phyloP scores from a whole-genome alignment of 192 early-diverging fungal species.

The Haplosporangium gracile region DNA sequence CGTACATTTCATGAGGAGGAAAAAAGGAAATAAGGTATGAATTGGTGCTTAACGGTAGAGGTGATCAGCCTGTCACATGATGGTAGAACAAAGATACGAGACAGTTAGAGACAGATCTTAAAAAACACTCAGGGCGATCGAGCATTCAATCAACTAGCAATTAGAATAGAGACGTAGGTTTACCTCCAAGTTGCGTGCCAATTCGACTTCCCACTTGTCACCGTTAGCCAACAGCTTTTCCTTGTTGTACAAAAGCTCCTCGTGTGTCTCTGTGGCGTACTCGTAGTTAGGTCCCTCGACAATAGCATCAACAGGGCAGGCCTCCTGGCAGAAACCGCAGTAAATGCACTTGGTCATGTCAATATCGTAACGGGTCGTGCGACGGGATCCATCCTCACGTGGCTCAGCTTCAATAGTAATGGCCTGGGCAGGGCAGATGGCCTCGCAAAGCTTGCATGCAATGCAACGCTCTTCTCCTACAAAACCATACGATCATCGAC shows the following conservation, averaged over 20 bases:
- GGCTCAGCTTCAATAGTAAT: constrained; percentile 99
- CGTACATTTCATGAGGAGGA: constrained; percentile 7
- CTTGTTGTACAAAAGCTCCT: constrained; percentile 99
- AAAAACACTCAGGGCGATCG: too few species aligned
- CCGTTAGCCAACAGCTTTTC: constrained; percentile 96
- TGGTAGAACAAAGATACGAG: neutral
- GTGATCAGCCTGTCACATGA: constrained; percentile 56
- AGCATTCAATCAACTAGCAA: neutral
- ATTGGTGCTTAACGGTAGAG: constrained; percentile 66
- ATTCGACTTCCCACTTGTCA: constrained; percentile 97
- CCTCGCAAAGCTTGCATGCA: constrained; percentile 98
- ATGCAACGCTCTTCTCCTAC: constrained; percentile 97
- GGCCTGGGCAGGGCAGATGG: constrained; percentile 97
- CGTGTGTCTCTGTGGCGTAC: constrained; percentile 95
- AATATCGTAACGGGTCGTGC: constrained; percentile 98
- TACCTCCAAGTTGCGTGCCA: constrained; percentile 79
- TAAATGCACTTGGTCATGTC: constrained; percentile 99
- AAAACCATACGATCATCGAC: neutral
- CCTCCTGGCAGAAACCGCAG: constrained; percentile 98
- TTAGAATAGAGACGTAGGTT: neutral
- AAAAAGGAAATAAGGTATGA: constrained; percentile 5
- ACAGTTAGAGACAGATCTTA: neutral
- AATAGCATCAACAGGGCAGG: constrained; percentile 98
- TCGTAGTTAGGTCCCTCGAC: constrained; percentile 98
- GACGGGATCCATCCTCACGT: constrained; percentile 92